Conservation (phyloP, 179 eudicot genomes). For the Silene noctiflora region DNA sequence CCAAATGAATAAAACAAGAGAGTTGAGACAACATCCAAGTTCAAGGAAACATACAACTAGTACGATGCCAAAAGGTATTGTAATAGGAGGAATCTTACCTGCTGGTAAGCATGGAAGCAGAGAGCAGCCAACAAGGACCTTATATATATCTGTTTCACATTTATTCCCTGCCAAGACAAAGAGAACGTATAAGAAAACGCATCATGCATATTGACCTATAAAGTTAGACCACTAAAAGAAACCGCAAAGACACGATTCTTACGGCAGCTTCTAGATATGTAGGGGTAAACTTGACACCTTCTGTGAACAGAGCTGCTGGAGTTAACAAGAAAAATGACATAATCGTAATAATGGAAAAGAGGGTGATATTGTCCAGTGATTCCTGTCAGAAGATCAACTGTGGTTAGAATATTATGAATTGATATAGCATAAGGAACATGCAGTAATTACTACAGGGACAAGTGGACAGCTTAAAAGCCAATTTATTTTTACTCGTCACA, state of each 20-base stretch:
- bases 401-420: conserved; percentile 1
- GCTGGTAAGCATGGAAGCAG: conserved; percentile 90
- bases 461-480: not conserved
- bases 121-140: conserved; percentile 71
- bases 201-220: not conserved
- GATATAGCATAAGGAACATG: not conserved
- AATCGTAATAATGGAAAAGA: conserved; percentile 84
- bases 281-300: conserved; percentile 89
- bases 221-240: not conserved
- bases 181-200: conserved; percentile 7
- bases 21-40: conserved; percentile 2
- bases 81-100: conserved; percentile 37
- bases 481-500: not conserved
- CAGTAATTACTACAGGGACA: not conserved
- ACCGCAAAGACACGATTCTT: conserved; percentile 32
- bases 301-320: conserved; percentile 62
- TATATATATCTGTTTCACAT: conserved; percentile 48
- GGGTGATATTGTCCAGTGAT: conserved; percentile 85
- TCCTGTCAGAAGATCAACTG: conserved; percentile 47
- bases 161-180: conserved; percentile 50
- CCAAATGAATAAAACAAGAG: not conserved
- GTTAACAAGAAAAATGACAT: conserved; percentile 78
- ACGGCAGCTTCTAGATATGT: conserved; percentile 73
- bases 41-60: not conserved
- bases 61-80: not conserved